A percentile compares a stretch with the other conserved stretches of the same genome.
phyloP scores from a whole-genome alignment of 257 asterid genomes.

The Nicotiana benthamiana region DNA sequence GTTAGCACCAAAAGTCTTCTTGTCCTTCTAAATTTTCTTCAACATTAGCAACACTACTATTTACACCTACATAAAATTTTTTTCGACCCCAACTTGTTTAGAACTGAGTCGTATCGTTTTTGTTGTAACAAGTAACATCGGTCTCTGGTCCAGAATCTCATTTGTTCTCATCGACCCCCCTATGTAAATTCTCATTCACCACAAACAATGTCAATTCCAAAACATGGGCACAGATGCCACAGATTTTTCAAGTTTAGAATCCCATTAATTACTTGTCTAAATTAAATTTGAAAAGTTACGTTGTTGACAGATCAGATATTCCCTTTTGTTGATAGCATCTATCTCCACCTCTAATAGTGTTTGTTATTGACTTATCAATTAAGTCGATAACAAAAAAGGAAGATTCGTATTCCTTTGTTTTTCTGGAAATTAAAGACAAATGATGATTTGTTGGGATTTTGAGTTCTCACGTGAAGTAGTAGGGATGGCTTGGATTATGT shows the following conservation, averaged over 20 bases:
- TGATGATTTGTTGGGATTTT: constrained; percentile 39
- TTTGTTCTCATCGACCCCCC: background rate
- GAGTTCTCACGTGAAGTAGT: constrained; percentile 34
- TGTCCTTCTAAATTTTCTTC: background rate
- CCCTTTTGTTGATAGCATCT: background rate
- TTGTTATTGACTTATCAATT: background rate
- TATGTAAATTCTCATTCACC: background rate
- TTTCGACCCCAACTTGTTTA: background rate
- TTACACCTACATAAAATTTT: background rate
- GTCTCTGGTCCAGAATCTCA: background rate
- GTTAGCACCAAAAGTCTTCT: constrained; percentile 12
- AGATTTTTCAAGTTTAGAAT: constrained; percentile 68
- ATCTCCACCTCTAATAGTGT: background rate
- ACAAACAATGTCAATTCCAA: constrained; percentile 32
- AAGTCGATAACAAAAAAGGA: no score
- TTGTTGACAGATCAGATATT: background rate
- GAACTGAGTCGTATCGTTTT: background rate
- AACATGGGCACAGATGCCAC: constrained; percentile 51
- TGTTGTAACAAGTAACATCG: background rate
- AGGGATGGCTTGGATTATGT: constrained; percentile 72
- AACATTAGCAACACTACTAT: background rate
- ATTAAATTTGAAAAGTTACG: background rate
- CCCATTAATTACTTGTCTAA: constrained; percentile 13
- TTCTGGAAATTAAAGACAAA: constrained; percentile 9
- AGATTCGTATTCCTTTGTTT: no score